A percentile compares a stretch with the other conserved stretches of the same genome.
Conservation (phyloP, 345 rosid species). For the Acer yangbiense region DNA sequence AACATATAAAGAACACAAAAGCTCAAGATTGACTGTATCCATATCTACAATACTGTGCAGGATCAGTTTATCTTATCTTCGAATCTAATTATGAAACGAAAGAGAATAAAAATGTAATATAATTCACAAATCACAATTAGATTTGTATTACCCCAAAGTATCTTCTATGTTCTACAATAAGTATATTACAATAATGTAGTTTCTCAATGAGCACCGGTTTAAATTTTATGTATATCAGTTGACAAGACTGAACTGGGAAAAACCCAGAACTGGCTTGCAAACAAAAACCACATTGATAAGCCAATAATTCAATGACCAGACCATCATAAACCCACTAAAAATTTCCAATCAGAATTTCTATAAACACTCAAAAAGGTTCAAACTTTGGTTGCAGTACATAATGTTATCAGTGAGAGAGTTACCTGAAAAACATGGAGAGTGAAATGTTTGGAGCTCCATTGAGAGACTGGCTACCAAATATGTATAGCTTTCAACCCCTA, state of each 20-base stretch:
- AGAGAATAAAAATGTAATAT: too few relatives aligned
- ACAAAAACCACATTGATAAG: neutral
- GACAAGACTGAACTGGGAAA: neutral
- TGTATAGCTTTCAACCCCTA: too few relatives aligned
- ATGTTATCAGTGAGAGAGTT: neutral
- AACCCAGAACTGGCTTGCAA: neutral
- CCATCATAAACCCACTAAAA: neutral
- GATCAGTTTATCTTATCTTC: neutral
- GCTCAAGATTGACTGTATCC: neutral
- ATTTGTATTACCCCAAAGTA: too few relatives aligned
- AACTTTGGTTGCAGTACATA: neutral
- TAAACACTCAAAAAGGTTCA: neutral
- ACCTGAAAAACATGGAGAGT: conserved; percentile 25
- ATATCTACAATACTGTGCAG: neutral
- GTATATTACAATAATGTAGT: neutral
- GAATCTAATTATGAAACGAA: neutral
- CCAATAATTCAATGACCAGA: too few relatives aligned
- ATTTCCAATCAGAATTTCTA: neutral
- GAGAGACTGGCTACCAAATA: neutral
- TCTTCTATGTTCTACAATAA: too few relatives aligned
- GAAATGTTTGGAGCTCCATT: conserved; percentile 41
- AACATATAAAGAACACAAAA: neutral
- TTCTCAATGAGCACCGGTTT: neutral
- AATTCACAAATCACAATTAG: too few relatives aligned
- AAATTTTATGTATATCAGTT: neutral